A percentile compares a stretch with the other conserved stretches of the same genome.
Evolutionary conservation across 2,329 filamentous ascomycete genomes (phyloP).

Genomic region (Aspergillus piperis): DNA sequence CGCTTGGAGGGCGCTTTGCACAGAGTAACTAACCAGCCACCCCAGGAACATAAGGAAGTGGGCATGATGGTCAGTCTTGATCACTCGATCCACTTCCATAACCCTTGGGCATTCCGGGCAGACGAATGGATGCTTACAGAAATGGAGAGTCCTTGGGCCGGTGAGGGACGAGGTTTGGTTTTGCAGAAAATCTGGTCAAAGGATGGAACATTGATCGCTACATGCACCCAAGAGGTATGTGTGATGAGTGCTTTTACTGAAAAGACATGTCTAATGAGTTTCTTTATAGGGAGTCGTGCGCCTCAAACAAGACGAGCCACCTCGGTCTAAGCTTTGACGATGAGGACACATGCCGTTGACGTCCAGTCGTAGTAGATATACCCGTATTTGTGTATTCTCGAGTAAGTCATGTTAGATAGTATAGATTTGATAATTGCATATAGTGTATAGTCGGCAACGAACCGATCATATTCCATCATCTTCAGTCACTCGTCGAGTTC

Average conservation of each 20-base stretch:
- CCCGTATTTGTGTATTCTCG: background rate
- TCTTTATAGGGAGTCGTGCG: conserved; percentile 46
- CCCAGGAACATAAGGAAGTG: conserved; percentile 38
- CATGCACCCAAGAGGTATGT: conserved; percentile 53
- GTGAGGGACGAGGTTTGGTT: conserved; percentile 52
- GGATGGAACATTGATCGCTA: conserved; percentile 51
- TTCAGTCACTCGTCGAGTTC: no score
- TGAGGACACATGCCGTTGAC: background rate
- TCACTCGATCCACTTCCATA: conserved; percentile 56
- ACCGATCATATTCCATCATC: background rate
- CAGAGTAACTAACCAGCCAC: conserved; percentile 26
- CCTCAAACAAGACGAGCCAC: conserved; percentile 45
- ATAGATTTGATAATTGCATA: background rate
- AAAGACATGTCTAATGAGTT: conserved; percentile 15
- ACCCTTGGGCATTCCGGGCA: conserved; percentile 49
- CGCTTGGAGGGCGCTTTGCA: conserved; percentile 37
- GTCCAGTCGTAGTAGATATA: conserved; percentile 14
- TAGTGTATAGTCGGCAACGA: background rate
- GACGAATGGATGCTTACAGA: conserved; percentile 55
- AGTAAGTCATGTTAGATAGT: background rate
- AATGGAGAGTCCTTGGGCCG: conserved; percentile 54
- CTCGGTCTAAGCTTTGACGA: conserved; percentile 34
- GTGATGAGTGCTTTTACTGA: conserved; percentile 9
- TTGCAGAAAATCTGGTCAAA: conserved; percentile 53
- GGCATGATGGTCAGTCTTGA: conserved; percentile 56